Percentiles rank a stretch among this genome's conserved stretches.
These are phyloP conservation scores for Solanum pennellii DNA, from an alignment of 257 asterid species.

Conservation along the genomic window DNA sequence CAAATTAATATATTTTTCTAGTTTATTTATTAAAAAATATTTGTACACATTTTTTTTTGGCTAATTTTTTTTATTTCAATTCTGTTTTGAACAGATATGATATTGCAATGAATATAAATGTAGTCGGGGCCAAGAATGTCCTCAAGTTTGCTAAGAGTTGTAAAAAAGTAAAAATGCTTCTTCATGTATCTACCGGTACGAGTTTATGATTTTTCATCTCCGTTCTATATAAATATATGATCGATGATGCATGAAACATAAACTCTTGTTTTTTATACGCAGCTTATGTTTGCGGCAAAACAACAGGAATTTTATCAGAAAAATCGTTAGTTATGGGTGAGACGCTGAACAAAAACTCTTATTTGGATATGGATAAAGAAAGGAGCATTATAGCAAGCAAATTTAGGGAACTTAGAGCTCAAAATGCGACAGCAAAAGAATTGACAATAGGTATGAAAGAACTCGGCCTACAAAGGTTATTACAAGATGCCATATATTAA, in stretches of 20 bases:
- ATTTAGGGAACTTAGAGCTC: slow-evolving; percentile 15
- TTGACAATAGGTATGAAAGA: slow-evolving; percentile 34
- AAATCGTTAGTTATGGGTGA: slow-evolving; percentile 25
- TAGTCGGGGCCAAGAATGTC: neutral
- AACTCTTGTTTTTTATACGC: neutral
- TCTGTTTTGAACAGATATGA: neutral
- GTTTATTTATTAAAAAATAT: neutral
- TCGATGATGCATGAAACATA: neutral
- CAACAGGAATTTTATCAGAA: slow-evolving; percentile 25
- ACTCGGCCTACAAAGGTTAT: slow-evolving; percentile 43
- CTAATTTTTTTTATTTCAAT: neutral
- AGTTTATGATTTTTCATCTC: neutral
- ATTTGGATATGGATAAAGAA: slow-evolving; percentile 31
- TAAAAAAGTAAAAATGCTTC: neutral
- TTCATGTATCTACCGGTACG: slow-evolving; percentile 8
- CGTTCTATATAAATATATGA: neutral
- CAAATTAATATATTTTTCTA: neutral
- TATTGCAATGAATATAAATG: neutral
- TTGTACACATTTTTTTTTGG: neutral
- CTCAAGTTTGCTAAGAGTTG: slow-evolving; percentile 8
- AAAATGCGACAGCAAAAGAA: slow-evolving; percentile 14
- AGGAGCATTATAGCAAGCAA: slow-evolving; percentile 17
- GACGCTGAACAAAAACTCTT: slow-evolving; percentile 18
- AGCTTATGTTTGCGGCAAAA: slow-evolving; percentile 39
- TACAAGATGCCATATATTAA: no score